These are phyloP conservation scores for Magnaporthiopsis poae DNA, from an alignment of 2,329 filamentous ascomycete genomes.

Conservation along the genomic window DNA sequence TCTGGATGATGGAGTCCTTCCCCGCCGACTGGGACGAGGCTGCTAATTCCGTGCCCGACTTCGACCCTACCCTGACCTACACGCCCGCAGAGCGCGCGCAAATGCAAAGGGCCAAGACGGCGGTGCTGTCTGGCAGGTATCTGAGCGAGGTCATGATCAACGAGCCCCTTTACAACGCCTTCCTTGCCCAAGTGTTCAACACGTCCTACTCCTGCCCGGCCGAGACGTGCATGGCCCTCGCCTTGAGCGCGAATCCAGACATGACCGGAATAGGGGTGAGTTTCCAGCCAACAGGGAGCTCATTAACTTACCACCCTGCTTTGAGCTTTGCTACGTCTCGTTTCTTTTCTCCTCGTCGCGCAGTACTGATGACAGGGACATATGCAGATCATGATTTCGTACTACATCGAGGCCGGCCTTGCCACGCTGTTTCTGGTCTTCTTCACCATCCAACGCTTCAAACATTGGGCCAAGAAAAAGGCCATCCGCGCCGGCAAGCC, in stretches of 20 bases:
- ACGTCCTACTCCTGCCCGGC: constrained; percentile 8
- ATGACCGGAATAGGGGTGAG: constrained; percentile 16
- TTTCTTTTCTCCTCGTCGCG: neutral
- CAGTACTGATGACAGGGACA: neutral
- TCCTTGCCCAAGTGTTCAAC: constrained; percentile 10
- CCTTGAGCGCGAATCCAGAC: constrained; percentile 15
- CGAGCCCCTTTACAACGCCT: constrained; percentile 2
- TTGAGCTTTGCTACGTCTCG: neutral
- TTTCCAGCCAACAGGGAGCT: neutral
- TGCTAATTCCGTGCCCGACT: neutral
- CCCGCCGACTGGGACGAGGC: neutral
- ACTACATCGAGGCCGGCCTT: constrained; percentile 14
- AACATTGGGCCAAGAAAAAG: neutral
- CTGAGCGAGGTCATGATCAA: neutral
- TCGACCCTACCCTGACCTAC: neutral
- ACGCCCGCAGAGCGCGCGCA: neutral
- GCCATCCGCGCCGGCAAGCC: neutral
- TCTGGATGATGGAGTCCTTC: neutral
- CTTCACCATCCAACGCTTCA: constrained; percentile 11
- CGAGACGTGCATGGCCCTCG: constrained; percentile 15
- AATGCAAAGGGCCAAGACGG: too few relatives aligned
- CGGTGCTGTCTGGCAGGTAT: neutral
- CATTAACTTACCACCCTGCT: neutral
- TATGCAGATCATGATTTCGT: constrained; percentile 10
- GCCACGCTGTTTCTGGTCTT: constrained; percentile 12